A percentile compares a stretch with the other conserved stretches of the same genome.
phyloP scores from a whole-genome alignment of 148 eudicot species.

The Rhododendron griersonianum region DNA sequence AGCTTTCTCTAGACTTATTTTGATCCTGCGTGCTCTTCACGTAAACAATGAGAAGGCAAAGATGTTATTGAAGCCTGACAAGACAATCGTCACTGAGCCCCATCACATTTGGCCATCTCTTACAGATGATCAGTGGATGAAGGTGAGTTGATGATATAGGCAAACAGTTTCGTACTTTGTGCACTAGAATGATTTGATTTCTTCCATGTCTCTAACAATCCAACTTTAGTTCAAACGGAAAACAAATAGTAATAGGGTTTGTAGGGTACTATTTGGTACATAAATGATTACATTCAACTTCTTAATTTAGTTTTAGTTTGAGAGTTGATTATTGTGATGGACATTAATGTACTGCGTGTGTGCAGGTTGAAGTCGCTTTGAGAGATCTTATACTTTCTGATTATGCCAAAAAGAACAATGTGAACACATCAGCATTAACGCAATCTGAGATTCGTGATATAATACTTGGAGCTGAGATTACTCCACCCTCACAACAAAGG shows the following conservation, averaged over 20 bases:
- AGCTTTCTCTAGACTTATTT: slow-evolving; percentile 90
- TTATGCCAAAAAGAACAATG: slow-evolving; percentile 98
- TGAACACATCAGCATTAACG: slow-evolving; percentile 92
- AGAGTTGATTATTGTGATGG: not conserved
- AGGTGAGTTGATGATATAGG: slow-evolving; percentile 23
- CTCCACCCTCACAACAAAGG: slow-evolving; percentile 97
- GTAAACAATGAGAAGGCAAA: slow-evolving; percentile 99
- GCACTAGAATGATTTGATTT: not conserved
- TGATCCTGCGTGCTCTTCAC: slow-evolving; percentile 94
- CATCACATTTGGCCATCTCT: slow-evolving; percentile 99
- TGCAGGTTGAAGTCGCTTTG: slow-evolving; percentile 98
- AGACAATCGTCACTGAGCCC: slow-evolving; percentile 90
- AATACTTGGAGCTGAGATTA: slow-evolving; percentile 97
- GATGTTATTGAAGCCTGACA: slow-evolving; percentile 96
- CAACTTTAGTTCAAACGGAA: not conserved
- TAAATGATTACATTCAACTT: not conserved
- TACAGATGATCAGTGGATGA: slow-evolving; percentile 98
- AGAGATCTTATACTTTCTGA: slow-evolving; percentile 94
- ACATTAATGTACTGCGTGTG: not conserved
- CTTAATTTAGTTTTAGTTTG: not conserved
- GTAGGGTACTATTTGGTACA: not conserved
- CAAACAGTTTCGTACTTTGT: not conserved
- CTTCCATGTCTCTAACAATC: not conserved
- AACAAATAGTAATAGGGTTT: not conserved
- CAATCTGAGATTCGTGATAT: slow-evolving; percentile 98